Evolutionary conservation across 305 asterid species (phyloP).

Genomic region (Solanum hybrid): DNA sequence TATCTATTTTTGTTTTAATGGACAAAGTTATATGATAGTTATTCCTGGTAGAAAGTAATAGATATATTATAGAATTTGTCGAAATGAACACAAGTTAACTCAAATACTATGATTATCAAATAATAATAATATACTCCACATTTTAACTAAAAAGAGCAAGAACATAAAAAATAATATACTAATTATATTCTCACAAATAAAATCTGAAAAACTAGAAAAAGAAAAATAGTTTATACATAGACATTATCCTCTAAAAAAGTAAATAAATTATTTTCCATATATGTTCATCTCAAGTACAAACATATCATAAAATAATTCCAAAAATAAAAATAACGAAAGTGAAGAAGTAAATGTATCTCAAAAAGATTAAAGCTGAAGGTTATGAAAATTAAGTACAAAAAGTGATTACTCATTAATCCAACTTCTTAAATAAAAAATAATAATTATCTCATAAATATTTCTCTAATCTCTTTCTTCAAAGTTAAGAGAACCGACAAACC

Average conservation of each 20-base stretch:
- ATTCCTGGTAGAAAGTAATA: too few species aligned
- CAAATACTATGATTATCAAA: not conserved
- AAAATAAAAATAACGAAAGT: not conserved
- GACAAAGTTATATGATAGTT: not conserved
- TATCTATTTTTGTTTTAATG: too few species aligned
- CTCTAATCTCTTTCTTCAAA: not conserved
- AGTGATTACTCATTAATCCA: not conserved
- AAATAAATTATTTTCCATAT: not conserved
- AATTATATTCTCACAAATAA: not conserved
- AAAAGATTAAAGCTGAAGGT: not conserved
- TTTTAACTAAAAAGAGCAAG: not conserved
- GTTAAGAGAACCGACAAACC: constrained; percentile 7
- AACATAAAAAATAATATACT: not conserved
- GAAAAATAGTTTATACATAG: rapidly evolving
- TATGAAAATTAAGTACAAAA: not conserved
- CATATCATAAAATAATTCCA: not conserved
- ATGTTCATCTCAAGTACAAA: rapidly evolving
- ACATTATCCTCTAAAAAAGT: too few species aligned
- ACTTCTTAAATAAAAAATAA: not conserved
- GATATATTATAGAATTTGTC: too few species aligned
- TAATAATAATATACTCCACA: too few species aligned
- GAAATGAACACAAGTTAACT: not conserved
- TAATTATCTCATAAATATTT: not conserved
- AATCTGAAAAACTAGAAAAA: too few species aligned
- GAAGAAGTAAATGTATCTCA: not conserved